A percentile compares a stretch with the other conserved stretches of the same genome.
phyloP scores from a whole-genome alignment of 2,329 filamentous ascomycete genomes.

The Metarhizium brunneum region DNA sequence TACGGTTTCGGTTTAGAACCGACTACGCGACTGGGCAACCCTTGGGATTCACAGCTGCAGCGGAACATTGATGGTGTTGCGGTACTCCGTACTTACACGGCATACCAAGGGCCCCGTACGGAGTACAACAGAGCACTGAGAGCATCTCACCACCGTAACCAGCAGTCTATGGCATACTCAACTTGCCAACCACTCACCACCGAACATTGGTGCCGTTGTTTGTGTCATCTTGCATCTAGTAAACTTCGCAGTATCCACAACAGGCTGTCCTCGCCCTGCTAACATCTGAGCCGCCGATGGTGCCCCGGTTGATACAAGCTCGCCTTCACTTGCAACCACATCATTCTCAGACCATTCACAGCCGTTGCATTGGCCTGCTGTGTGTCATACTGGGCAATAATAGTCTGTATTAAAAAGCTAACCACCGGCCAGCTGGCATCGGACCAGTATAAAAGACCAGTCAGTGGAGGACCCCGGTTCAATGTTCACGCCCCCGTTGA shows the following conservation, averaged over 20 bases:
- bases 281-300: background rate
- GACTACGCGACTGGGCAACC: too few species aligned
- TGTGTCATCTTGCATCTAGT: background rate
- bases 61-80: too few species aligned
- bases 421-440: too few species aligned
- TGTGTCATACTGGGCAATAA: too few species aligned
- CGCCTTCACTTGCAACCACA: background rate
- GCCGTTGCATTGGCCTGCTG: background rate
- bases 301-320: background rate
- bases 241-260: background rate
- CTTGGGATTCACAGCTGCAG: too few species aligned
- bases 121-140: too few species aligned
- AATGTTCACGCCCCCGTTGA: background rate
- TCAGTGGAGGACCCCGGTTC: background rate
- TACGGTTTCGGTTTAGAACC: too few species aligned
- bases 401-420: background rate
- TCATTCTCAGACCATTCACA: background rate
- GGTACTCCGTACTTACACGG: too few species aligned
- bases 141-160: too few species aligned
- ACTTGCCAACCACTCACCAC: background rate
- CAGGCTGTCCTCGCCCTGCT: background rate
- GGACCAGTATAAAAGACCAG: too few species aligned
- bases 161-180: background rate
- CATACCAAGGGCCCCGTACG: too few species aligned
- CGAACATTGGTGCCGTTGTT: background rate